Conservation (phyloP, 208 protist species). For the Zelonia costaricensis region DNA sequence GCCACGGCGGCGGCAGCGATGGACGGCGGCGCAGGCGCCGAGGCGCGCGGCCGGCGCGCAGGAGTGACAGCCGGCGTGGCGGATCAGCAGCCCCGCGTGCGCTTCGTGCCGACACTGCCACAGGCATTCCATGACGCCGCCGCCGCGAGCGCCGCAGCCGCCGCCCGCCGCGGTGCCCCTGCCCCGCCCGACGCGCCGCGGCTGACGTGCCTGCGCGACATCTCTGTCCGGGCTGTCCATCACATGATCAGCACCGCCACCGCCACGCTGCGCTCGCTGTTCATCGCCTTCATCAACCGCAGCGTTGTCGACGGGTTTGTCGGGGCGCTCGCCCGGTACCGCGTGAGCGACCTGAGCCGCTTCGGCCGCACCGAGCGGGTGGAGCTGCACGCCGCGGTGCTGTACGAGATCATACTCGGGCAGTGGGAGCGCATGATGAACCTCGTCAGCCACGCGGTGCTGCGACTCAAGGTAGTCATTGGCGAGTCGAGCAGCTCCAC, state of each 20-base stretch:
- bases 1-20: background rate
- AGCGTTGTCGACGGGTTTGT: slow-evolving; percentile 65
- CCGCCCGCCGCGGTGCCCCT: background rate
- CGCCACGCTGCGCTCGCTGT: slow-evolving; percentile 52
- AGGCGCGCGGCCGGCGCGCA: background rate
- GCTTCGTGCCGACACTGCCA: slow-evolving; percentile 37
- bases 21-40: background rate
- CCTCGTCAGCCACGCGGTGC: slow-evolving; percentile 56
- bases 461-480: slow-evolving; percentile 84
- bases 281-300: slow-evolving; percentile 76
- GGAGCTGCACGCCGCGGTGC: slow-evolving; percentile 79
- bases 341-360: slow-evolving; percentile 34
- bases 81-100: slow-evolving; percentile 31
- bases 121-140: slow-evolving; percentile 10
- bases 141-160: background rate
- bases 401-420: slow-evolving; percentile 77
- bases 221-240: slow-evolving; percentile 71
- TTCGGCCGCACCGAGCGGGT: slow-evolving; percentile 46
- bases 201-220: slow-evolving; percentile 44
- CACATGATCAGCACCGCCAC: slow-evolving; percentile 51
- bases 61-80: background rate
- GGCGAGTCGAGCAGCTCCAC: slow-evolving; percentile 69
- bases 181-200: background rate
- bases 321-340: slow-evolving; percentile 55
- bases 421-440: slow-evolving; percentile 82